Conservation (phyloP, 768 basidiomycete species). For the Ramaria rubella region DNA sequence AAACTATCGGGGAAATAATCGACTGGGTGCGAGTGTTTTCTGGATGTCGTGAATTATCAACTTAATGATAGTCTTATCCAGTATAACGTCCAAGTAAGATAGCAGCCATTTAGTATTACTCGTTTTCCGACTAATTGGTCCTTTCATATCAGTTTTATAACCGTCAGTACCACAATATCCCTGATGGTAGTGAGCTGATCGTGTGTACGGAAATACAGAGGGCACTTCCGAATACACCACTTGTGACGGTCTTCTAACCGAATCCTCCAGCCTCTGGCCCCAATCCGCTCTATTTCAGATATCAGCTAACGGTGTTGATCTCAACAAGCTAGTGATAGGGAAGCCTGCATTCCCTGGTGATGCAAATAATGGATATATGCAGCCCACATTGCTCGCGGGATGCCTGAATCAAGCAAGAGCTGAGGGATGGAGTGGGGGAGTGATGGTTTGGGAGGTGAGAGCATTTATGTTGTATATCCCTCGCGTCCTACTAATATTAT, state of each 20-base stretch:
- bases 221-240: slow-evolving; percentile 58
- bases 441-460: slow-evolving; percentile 24
- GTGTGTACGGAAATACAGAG: slow-evolving; percentile 32
- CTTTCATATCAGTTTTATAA: slow-evolving; percentile 36
- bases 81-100: slow-evolving; percentile 16
- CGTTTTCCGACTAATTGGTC: not conserved
- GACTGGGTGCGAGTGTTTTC: slow-evolving; percentile 49
- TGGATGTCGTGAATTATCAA: not conserved
- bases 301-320: slow-evolving; percentile 23
- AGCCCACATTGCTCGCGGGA: slow-evolving; percentile 16
- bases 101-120: not conserved
- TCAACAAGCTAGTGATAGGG: slow-evolving; percentile 32
- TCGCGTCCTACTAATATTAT: not conserved
- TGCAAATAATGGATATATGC: slow-evolving; percentile 28
- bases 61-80: not conserved
- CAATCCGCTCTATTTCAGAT: slow-evolving; percentile 50
- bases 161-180: slow-evolving; percentile 16
- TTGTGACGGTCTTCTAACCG: slow-evolving; percentile 49
- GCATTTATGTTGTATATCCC: not conserved
- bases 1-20: slow-evolving; percentile 47
- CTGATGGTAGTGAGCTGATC: not conserved
- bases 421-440: slow-evolving; percentile 30
- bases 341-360: slow-evolving; percentile 19
- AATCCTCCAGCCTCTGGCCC: slow-evolving; percentile 57
- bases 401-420: slow-evolving; percentile 26